Conservation (phyloP, 768 basidiomycete species). For the Trametes maxima region DNA sequence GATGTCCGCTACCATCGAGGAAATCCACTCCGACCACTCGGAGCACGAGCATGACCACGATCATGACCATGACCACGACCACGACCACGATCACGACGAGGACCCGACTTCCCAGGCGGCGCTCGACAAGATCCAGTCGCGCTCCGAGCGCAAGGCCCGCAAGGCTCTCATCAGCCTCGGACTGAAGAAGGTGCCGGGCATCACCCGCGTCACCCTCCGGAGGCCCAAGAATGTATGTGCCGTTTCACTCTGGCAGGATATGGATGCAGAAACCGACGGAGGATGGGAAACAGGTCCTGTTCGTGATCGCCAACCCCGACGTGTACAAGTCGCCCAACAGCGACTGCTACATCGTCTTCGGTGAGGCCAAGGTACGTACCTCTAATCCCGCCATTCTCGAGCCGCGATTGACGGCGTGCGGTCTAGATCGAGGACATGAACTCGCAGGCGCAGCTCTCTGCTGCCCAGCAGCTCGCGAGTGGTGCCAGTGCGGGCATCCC, state of each 20-base stretch:
- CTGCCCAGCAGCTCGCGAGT: conserved; percentile 77
- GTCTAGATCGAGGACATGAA: conserved; percentile 85
- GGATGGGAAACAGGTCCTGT: conserved; percentile 61
- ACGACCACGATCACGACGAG: conserved; percentile 64
- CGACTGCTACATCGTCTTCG: conserved; percentile 99
- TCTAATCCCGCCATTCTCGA: background rate
- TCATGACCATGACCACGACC: conserved; percentile 58
- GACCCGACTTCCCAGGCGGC: conserved; percentile 84
- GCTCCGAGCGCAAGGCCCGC: conserved; percentile 92
- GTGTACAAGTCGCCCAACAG: conserved; percentile 98
- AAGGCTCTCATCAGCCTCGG: conserved; percentile 92
- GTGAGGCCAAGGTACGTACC: conserved; percentile 82
- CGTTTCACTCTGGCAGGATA: background rate
- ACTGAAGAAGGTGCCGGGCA: conserved; percentile 88
- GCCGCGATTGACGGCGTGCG: background rate
- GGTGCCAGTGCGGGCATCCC: conserved; percentile 47
- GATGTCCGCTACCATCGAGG: conserved; percentile 88
- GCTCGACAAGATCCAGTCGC: conserved; percentile 92
- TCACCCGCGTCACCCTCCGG: conserved; percentile 93
- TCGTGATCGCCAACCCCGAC: conserved; percentile 91
- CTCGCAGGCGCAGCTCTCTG: conserved; percentile 71
- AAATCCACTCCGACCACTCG: conserved; percentile 80
- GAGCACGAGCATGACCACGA: conserved; percentile 53
- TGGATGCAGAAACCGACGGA: background rate
- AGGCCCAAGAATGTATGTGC: conserved; percentile 87